phyloP scores from a whole-genome alignment of 2,329 filamentous ascomycete species.

The Pseudocercospora eumusae region DNA sequence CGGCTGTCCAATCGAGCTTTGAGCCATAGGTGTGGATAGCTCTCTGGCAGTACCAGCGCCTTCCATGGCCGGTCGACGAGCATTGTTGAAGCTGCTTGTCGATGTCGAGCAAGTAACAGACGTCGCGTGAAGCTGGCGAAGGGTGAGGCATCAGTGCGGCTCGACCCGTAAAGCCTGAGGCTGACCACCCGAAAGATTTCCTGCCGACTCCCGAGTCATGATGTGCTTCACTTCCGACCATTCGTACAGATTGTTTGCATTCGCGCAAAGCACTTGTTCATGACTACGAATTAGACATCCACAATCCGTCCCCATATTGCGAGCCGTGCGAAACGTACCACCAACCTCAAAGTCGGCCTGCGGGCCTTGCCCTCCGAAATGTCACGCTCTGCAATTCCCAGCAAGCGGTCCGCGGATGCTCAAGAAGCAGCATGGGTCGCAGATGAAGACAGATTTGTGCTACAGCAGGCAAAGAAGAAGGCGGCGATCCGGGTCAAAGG shows the following conservation, averaged over 20 bases:
- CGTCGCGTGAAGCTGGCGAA: neutral
- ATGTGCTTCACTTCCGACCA: slow-evolving; percentile 1
- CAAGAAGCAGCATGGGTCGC: slow-evolving; percentile 71
- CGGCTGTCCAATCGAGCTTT: slow-evolving; percentile 58
- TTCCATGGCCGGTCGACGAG: slow-evolving; percentile 24
- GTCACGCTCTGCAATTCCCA: slow-evolving; percentile 41
- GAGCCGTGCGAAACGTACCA: slow-evolving; percentile 20
- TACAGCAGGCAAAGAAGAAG: slow-evolving; percentile 98
- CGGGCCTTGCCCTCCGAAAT: slow-evolving; percentile 17
- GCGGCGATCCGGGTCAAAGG: slow-evolving; percentile 92
- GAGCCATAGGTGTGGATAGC: slow-evolving; percentile 62
- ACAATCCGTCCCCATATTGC: slow-evolving; percentile 3
- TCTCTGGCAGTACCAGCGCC: slow-evolving; percentile 20
- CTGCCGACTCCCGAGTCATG: neutral
- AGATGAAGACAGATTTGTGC: slow-evolving; percentile 91
- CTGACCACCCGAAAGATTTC: neutral
- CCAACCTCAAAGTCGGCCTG: neutral
- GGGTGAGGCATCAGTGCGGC: neutral
- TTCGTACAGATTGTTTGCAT: slow-evolving; percentile 14
- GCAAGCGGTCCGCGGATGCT: slow-evolving; percentile 48
- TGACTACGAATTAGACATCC: slow-evolving; percentile 5
- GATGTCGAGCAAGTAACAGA: neutral
- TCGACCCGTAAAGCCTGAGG: neutral
- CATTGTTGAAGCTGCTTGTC: slow-evolving; percentile 12
- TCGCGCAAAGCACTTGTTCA: neutral